Percentiles rank a stretch among this genome's conserved stretches.
These are phyloP conservation scores for Zasmidium angulare DNA, from an alignment of 2,329 filamentous ascomycete genomes.

Conservation along the genomic window DNA sequence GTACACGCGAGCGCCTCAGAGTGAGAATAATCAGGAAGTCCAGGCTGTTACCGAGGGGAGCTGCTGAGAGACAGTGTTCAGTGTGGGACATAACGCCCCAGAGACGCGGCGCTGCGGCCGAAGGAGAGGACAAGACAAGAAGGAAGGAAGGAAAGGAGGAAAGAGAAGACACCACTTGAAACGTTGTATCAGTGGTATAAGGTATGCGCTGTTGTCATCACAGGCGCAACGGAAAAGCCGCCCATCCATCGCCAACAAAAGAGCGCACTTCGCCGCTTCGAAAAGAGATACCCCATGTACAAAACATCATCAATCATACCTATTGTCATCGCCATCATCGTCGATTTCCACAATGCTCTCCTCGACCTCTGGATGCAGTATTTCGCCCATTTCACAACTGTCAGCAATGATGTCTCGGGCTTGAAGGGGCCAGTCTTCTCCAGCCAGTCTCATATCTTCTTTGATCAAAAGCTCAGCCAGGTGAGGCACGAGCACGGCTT, in stretches of 20 bases:
- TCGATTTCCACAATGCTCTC: slow-evolving; percentile 23
- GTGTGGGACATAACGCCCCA: too few relatives aligned
- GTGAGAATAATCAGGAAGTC: too few relatives aligned
- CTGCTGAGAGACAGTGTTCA: too few relatives aligned
- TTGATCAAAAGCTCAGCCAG: slow-evolving; percentile 35
- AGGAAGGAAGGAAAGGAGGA: background rate
- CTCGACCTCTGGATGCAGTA: slow-evolving; percentile 32
- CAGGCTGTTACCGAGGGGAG: too few relatives aligned
- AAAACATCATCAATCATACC: slow-evolving; percentile 12
- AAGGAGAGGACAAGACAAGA: background rate
- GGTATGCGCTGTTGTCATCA: background rate
- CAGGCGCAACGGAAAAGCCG: too few relatives aligned
- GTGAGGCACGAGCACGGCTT: slow-evolving; percentile 39
- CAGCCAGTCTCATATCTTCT: slow-evolving; percentile 34
- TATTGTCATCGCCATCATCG: slow-evolving; percentile 17
- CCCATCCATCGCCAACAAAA: too few relatives aligned
- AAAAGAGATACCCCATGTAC: background rate
- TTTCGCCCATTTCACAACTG: slow-evolving; percentile 35
- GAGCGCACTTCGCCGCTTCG: too few relatives aligned
- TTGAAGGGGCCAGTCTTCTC: slow-evolving; percentile 14
- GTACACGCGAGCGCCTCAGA: too few relatives aligned
- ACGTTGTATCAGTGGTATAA: too few relatives aligned
- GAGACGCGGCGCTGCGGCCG: too few relatives aligned
- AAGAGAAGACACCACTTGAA: too few relatives aligned
- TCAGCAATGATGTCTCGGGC: slow-evolving; percentile 30